Evolutionary conservation across 2,329 filamentous ascomycete genomes (phyloP), one percentile per base, ranked within the genome.

Genomic region (Pestalotiopsis sp.): DNA sequence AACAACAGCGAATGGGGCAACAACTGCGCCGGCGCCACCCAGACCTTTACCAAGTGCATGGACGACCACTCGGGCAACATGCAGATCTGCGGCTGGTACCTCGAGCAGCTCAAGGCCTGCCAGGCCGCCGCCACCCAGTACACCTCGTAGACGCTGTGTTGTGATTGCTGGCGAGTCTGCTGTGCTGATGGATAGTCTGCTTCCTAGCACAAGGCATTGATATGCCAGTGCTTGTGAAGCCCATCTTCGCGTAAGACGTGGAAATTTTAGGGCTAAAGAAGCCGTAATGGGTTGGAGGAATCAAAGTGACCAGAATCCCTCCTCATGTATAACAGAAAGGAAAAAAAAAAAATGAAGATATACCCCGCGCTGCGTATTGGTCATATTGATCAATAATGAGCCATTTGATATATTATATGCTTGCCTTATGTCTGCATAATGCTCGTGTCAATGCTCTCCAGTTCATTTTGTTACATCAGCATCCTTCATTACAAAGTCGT

Each of bases 71-170:
- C 90, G 79, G 96, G 96, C 75, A 94, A 96, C 84, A 90, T 99
- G 92, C 91, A 92, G 79, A 97, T 98, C 79, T 99, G 96, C 85
- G 92, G 93, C 74, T 99, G 95, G 95, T 99, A 99, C 82, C 85
- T 99, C 76, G 96, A 99, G 82, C 95, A 99, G 88, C 87, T 99
- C 82, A 95, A 95, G 87, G 92, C 93, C 68, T 95, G 93, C 87
- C 93, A 95, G 86, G 84, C 88, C 73, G 92, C 93, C 75, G 91
- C 93, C 67, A 89, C 86, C 82, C 89, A 85, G 75, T 93, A 93
- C 84, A 62, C 59, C 27, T 62, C 59, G 59, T 62, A 39, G 13
- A 25, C 5, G 36, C 4, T 12, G 59, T 38, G n/a, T n/a, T 93
- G 17, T 9, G 7, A 23, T 52, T n/a, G 3, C 14, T 9, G 45